Evolutionary conservation across 495 filamentous ascomycete species (phyloP), one percentile per base, ranked within the genome.

Genomic region (Neurospora sp.): DNA sequence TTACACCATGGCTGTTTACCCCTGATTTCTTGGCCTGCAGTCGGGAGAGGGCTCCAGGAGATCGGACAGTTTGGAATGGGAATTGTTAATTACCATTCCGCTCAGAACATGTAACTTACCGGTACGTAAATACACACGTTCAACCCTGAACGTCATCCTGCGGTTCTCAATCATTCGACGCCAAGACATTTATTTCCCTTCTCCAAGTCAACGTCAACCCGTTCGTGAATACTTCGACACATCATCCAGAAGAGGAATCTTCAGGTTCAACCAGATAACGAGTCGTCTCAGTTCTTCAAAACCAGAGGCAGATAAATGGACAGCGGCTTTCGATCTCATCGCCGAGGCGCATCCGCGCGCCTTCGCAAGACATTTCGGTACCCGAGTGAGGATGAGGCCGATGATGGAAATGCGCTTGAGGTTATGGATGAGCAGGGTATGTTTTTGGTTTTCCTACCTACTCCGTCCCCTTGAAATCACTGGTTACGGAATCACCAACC

Each of bases 321-420:
- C 12, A 61, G 11, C 22, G 22, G 53, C 53, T 31, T 35, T 31
- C 53, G 53, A 14, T 61, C 53, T 7, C 53, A 61, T 61, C 53
- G 53, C 22, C 53, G 53, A 27, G 53, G 53, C 22, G 53, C 53
- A 14, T 61, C 53, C 53, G 80, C 89, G 48, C 84, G 88, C 71
- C 80, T 91, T 70, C 87, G 91, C 39, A 88, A 84, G 71, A 89
- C 87, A 14, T 91, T 92, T 80, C 86, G 83, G 16, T 91, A 91
- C 82, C 88, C 89, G 4, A 80, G 83, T 59, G 89, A 90, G 76
- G 82, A 82, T 10, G 83, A 84, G 69, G 70, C 71, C 27, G 71
- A 71, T 71, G 53, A 61, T 35, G 39, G 12, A 35, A 27, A 61
- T 40, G 59, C 72, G n/a, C 86, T 84, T 14, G 84, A 88, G 71